phyloP scores from a whole-genome alignment of 1,284 basidiomycete genomes.

The Pholiota adiposa region DNA sequence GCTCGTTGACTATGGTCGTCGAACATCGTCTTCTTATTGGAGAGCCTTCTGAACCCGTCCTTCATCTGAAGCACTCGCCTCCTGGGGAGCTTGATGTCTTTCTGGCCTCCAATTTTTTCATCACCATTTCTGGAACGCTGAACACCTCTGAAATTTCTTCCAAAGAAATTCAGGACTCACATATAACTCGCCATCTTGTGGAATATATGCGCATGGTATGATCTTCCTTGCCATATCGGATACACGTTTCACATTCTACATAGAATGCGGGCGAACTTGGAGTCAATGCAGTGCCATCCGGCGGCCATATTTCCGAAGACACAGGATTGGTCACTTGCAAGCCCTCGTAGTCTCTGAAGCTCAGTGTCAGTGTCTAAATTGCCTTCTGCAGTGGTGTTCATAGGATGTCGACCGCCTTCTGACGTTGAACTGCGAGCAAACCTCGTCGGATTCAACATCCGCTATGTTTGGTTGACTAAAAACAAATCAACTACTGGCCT shows the following conservation, averaged over 20 bases:
- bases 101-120: conserved; percentile 50
- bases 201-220: conserved; percentile 56
- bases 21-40: conserved; percentile 43
- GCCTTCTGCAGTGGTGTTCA: conserved; percentile 19
- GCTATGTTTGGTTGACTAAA: conserved; percentile 52
- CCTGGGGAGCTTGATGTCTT: conserved; percentile 56
- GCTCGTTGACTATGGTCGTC: conserved; percentile 38
- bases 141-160: conserved; percentile 46
- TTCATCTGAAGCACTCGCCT: conserved; percentile 39
- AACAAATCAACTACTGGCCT: conserved; percentile 15
- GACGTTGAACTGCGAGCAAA: conserved; percentile 23
- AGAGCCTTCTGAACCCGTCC: conserved; percentile 35
- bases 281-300: conserved; percentile 53
- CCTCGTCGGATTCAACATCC: conserved; percentile 51
- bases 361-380: background rate
- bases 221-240: conserved; percentile 7
- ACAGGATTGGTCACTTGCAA: conserved; percentile 44
- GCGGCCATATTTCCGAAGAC: conserved; percentile 47
- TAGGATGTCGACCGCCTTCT: conserved; percentile 21
- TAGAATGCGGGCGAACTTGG: conserved; percentile 65
- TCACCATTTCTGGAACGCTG: conserved; percentile 57
- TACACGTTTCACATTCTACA: background rate
- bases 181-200: conserved; percentile 51
- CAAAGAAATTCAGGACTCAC: conserved; percentile 49
- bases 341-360: conserved; percentile 32